Evolutionary conservation across 257 asterid species (phyloP).

Genomic region (Gardenia jasminoides): DNA sequence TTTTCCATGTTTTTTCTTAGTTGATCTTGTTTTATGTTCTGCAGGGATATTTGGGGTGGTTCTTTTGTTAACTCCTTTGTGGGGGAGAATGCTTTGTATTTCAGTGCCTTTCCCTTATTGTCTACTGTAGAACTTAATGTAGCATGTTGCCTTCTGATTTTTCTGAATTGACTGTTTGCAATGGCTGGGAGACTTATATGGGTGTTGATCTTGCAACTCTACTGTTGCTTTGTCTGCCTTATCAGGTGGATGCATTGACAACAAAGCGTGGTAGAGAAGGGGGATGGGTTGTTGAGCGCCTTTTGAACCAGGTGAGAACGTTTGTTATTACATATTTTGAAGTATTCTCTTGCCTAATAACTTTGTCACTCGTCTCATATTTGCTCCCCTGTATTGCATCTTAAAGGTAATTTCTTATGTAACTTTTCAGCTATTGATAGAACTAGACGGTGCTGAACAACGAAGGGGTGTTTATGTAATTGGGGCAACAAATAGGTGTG

Average conservation of each 20-base stretch:
- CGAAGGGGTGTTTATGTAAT: slow-evolving; percentile 73
- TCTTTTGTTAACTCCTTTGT: no score
- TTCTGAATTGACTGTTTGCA: background rate
- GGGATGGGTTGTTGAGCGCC: slow-evolving; percentile 74
- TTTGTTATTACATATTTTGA: background rate
- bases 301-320: slow-evolving; percentile 60
- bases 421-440: slow-evolving; percentile 68
- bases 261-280: slow-evolving; percentile 76
- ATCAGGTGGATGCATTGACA: slow-evolving; percentile 81
- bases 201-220: background rate
- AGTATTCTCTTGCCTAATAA: background rate
- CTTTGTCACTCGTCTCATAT: background rate
- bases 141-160: background rate
- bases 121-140: background rate
- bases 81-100: no score
- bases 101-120: no score
- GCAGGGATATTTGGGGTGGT: background rate
- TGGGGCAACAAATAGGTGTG: slow-evolving; percentile 91
- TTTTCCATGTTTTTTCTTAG: no score
- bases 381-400: background rate
- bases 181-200: background rate
- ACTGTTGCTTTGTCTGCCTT: background rate
- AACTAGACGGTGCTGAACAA: slow-evolving; percentile 80
- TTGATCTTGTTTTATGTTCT: background rate
- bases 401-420: slow-evolving; percentile 9